Conservation (phyloP, 345 rosid species). For the Lepidium didymum region DNA sequence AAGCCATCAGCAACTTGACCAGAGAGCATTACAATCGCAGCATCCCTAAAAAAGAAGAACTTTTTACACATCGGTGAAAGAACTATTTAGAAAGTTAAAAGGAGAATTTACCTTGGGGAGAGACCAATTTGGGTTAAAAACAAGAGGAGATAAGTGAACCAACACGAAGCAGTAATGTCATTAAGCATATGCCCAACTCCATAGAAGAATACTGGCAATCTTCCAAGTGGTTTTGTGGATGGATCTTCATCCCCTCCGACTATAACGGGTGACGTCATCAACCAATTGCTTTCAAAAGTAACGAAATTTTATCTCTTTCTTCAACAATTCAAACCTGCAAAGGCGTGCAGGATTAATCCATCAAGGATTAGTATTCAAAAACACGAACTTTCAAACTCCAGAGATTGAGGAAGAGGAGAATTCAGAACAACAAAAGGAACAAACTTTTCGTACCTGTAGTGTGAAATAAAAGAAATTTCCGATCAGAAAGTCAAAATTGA, state of each 20-base stretch:
- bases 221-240: conserved; percentile 51
- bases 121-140: conserved; percentile 89
- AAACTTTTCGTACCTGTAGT: background rate
- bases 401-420: background rate
- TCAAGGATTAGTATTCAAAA: background rate
- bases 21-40: conserved; percentile 86
- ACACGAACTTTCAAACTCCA: background rate
- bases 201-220: conserved; percentile 67
- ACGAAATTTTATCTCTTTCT: background rate
- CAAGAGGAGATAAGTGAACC: conserved; percentile 91
- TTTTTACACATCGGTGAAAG: background rate
- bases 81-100: background rate
- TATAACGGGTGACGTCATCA: conserved; percentile 21
- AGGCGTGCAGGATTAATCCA: background rate
- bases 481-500: background rate
- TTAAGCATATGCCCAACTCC: conserved; percentile 96
- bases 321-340: background rate
- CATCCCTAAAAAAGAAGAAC: conserved; percentile 42
- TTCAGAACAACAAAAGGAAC: background rate
- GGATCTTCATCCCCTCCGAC: conserved; percentile 38
- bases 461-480: background rate
- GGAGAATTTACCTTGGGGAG: conserved; percentile 50
- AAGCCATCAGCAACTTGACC: conserved; percentile 95
- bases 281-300: background rate
- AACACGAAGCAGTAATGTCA: conserved; percentile 93